Percentiles rank a stretch among this genome's conserved stretches.
Conservation (phyloP, 1,284 basidiomycete species). For the Tilletia horrida region DNA sequence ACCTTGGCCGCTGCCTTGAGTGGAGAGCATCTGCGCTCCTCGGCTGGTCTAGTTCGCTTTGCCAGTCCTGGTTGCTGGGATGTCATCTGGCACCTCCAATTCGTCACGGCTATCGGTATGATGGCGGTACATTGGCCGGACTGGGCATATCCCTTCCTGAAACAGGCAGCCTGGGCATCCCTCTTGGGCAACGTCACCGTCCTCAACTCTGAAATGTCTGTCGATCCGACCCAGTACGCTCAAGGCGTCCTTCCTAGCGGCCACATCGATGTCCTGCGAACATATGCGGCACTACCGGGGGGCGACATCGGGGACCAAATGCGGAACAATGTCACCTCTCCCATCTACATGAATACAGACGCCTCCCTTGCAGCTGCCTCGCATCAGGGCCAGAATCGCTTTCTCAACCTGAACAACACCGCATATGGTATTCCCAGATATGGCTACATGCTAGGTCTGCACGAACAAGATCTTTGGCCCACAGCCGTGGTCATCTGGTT, state of each 20-base stretch:
- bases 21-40: constrained; percentile 78
- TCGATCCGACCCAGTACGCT: background rate
- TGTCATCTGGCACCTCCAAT: constrained; percentile 87
- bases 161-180: constrained; percentile 56
- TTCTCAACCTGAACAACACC: constrained; percentile 62
- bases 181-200: constrained; percentile 37
- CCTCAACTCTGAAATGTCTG: constrained; percentile 25
- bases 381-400: constrained; percentile 59
- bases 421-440: constrained; percentile 70
- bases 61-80: constrained; percentile 90
- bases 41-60: constrained; percentile 81
- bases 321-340: constrained; percentile 64
- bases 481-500: constrained; percentile 80
- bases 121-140: constrained; percentile 89
- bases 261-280: constrained; percentile 28
- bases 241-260: background rate
- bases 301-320: constrained; percentile 61
- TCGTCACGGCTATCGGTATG: constrained; percentile 71
- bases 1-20: constrained; percentile 75
- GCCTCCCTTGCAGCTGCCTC: constrained; percentile 55
- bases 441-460: constrained; percentile 73
- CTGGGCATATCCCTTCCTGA: constrained; percentile 68
- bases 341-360: constrained; percentile 71
- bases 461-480: constrained; percentile 77
- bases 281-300: constrained; percentile 31